These are phyloP conservation scores for Schizosaccharomyces versatilis DNA, from an alignment of 1,139 yeast species.

Conservation along the genomic window DNA sequence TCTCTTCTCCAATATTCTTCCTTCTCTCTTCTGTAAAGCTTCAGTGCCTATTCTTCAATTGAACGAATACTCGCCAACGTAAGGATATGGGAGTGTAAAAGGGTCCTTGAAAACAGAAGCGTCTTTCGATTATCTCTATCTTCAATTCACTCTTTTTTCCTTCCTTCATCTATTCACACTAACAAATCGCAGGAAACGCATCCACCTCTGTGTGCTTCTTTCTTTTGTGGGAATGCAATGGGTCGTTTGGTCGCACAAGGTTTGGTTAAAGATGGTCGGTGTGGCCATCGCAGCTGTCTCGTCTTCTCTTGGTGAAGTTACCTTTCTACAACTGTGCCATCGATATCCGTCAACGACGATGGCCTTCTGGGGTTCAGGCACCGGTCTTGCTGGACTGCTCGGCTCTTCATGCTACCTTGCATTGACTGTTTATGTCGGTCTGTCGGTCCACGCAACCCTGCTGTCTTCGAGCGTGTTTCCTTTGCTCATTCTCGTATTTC, in stretches of 20 bases:
- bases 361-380: slow-evolving; percentile 80
- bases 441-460: slow-evolving; percentile 27
- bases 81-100: neutral
- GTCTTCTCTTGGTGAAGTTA: slow-evolving; percentile 76
- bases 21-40: slow-evolving; percentile 52
- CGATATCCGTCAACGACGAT: slow-evolving; percentile 31
- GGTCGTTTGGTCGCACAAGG: slow-evolving; percentile 25
- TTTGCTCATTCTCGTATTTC: slow-evolving; percentile 23
- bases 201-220: slow-evolving; percentile 32
- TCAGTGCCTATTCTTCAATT: slow-evolving; percentile 52
- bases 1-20: slow-evolving; percentile 64
- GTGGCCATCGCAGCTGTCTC: slow-evolving; percentile 63
- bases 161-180: slow-evolving; percentile 2
- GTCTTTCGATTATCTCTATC: neutral
- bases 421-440: slow-evolving; percentile 31
- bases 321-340: slow-evolving; percentile 71
- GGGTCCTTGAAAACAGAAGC: neutral
- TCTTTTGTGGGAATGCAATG: slow-evolving; percentile 59
- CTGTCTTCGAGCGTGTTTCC: slow-evolving; percentile 20
- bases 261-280: slow-evolving; percentile 32
- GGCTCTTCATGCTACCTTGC: slow-evolving; percentile 37
- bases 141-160: neutral
- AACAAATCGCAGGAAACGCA: slow-evolving; percentile 20
- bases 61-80: slow-evolving; percentile 36
- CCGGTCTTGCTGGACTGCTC: slow-evolving; percentile 80